phyloP scores from a whole-genome alignment of 2,329 filamentous ascomycete genomes.

The Magnaporthiopsis incrustans region DNA sequence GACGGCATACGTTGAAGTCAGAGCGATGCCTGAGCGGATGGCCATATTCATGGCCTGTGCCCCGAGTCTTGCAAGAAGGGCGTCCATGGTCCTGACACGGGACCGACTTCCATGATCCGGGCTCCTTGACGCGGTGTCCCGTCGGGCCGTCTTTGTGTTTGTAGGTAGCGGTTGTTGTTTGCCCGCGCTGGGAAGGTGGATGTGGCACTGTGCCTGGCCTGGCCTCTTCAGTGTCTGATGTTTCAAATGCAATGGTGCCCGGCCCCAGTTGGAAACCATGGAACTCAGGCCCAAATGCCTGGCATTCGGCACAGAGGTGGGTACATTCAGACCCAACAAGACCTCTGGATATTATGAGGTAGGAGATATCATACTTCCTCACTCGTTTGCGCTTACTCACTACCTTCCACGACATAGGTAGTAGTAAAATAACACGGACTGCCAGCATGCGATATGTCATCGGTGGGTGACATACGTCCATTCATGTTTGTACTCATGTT shows the following conservation, averaged over 20 bases:
- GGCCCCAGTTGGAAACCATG: neutral
- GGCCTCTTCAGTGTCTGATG: too few relatives aligned
- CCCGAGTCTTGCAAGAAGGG: constrained; percentile 44
- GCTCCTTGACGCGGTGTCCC: neutral
- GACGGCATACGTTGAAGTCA: constrained; percentile 81
- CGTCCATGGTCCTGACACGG: constrained; percentile 55
- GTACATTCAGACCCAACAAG: neutral
- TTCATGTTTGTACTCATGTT: neutral
- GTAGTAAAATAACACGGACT: neutral
- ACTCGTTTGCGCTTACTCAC: neutral
- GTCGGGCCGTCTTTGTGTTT: neutral
- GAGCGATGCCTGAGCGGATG: constrained; percentile 75
- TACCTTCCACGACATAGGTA: too few relatives aligned
- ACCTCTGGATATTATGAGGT: neutral
- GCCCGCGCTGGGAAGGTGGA: neutral
- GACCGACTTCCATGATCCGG: constrained; percentile 7
- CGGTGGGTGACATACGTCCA: neutral
- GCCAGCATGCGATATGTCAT: neutral
- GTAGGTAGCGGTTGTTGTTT: neutral
- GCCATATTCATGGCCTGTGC: constrained; percentile 85
- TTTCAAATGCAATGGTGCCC: too few relatives aligned
- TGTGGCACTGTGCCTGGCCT: neutral
- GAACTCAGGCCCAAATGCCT: neutral
- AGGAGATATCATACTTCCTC: neutral
- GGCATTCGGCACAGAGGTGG: neutral